Evolutionary conservation across 345 rosid species (phyloP).

Genomic region (Eucalyptus cloeziana): DNA sequence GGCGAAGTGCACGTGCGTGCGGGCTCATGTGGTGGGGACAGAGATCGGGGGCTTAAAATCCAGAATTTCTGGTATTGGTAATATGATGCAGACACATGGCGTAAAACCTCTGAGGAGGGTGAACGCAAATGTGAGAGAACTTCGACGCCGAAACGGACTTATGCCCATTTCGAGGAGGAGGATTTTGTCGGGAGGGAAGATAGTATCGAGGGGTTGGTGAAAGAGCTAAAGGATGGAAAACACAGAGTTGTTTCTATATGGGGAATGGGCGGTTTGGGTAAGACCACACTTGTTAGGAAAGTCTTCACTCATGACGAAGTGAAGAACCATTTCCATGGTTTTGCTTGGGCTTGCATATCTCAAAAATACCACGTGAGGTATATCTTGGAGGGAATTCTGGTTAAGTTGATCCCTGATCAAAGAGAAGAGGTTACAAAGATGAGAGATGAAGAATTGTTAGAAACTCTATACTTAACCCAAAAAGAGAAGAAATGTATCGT

Average conservation of each 20-base stretch:
- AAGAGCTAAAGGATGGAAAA: no score
- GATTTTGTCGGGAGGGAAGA: background rate
- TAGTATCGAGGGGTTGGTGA: accelerated
- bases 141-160: background rate
- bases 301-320: accelerated
- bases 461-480: background rate
- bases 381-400: no score
- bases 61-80: conserved; percentile 9
- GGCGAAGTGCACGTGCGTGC: background rate
- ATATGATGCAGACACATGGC: conserved; percentile 18
- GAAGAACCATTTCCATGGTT: no score
- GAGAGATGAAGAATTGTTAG: conserved; percentile 16
- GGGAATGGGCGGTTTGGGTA: no score
- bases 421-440: conserved; percentile 8
- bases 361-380: accelerated
- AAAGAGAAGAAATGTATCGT: conserved; percentile 10
- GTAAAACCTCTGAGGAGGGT: background rate
- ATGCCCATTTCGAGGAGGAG: conserved; percentile 9
- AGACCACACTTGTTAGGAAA: no score
- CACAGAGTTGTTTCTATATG: no score
- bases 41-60: conserved; percentile 9
- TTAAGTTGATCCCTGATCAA: no score
- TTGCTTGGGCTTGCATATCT: no score
- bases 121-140: background rate
- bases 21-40: background rate